These are phyloP conservation scores for Oehlia diaphana DNA, from an alignment of 192 early-diverging fungal genomes.

Conservation along the genomic window DNA sequence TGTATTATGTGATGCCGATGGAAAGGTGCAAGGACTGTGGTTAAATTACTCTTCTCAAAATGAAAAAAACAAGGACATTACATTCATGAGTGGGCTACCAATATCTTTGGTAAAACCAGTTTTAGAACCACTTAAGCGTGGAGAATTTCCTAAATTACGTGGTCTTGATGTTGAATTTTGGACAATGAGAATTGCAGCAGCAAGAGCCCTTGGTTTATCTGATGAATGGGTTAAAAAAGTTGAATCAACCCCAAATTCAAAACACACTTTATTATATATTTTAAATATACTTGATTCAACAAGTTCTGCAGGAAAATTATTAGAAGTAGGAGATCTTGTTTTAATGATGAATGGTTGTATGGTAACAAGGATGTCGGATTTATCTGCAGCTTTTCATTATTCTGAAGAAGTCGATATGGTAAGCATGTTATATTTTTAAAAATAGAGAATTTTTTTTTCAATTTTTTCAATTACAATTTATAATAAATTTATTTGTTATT, in stretches of 20 bases:
- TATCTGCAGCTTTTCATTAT: constrained; percentile 49
- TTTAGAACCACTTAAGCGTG: constrained; percentile 48
- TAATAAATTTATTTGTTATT: not conserved
- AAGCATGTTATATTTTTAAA: constrained; percentile 16
- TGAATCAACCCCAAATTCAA: constrained; percentile 48
- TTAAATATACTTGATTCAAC: constrained; percentile 58
- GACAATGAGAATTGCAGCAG: constrained; percentile 59
- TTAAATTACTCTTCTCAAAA: constrained; percentile 74
- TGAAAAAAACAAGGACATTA: constrained; percentile 61
- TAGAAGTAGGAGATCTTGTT: constrained; percentile 70
- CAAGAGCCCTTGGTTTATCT: constrained; percentile 60
- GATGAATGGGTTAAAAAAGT: constrained; percentile 59
- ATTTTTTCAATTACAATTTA: not conserved
- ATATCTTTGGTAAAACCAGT: constrained; percentile 50
- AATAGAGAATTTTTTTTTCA: no score
- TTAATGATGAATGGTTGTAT: constrained; percentile 65
- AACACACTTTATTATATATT: constrained; percentile 57
- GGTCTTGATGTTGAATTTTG: constrained; percentile 64
- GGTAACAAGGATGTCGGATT: constrained; percentile 60
- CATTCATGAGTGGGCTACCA: constrained; percentile 60
- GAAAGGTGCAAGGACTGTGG: constrained; percentile 64
- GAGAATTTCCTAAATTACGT: constrained; percentile 53
- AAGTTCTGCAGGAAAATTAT: constrained; percentile 51
- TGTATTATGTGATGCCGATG: constrained; percentile 58
- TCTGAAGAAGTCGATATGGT: constrained; percentile 55